Conservation (phyloP, 805 yeast genomes). For the Torulaspora microellipsoides region DNA sequence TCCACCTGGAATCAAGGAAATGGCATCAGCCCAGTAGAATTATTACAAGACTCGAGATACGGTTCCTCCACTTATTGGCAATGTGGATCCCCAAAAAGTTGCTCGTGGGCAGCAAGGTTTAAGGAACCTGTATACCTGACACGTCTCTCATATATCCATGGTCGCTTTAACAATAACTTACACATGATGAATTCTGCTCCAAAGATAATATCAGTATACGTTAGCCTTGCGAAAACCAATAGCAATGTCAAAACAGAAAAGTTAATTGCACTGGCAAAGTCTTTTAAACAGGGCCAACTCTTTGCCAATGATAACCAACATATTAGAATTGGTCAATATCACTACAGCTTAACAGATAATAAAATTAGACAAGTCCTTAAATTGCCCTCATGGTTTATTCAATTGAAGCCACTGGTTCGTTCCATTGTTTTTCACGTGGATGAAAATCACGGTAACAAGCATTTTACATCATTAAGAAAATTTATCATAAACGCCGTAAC, state of each 20-base stretch:
- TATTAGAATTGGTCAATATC: slow-evolving; percentile 29
- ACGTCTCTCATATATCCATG: slow-evolving; percentile 36
- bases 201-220: slow-evolving; percentile 32
- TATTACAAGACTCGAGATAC: slow-evolving; percentile 21
- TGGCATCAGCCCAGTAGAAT: slow-evolving; percentile 26
- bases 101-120: slow-evolving; percentile 37
- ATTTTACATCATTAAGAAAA: slow-evolving; percentile 37
- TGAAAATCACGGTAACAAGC: slow-evolving; percentile 37
- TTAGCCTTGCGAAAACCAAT: slow-evolving; percentile 17
- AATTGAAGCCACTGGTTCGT: slow-evolving; percentile 30
- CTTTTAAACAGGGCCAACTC: slow-evolving; percentile 16
- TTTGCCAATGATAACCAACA: slow-evolving; percentile 21
- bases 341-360: slow-evolving; percentile 24
- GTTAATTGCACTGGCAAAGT: slow-evolving; percentile 15
- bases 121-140: slow-evolving; percentile 38
- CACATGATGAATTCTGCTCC: slow-evolving; percentile 41
- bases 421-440: slow-evolving; percentile 31
- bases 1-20: slow-evolving; percentile 28
- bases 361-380: slow-evolving; percentile 29
- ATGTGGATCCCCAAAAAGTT: slow-evolving; percentile 26
- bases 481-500: slow-evolving; percentile 42
- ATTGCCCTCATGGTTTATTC: slow-evolving; percentile 33
- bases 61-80: slow-evolving; percentile 33
- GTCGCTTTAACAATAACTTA: slow-evolving; percentile 35
- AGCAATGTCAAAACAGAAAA: slow-evolving; percentile 8